Conservation (phyloP, 1,284 basidiomycete genomes). For the Puccinia triticina region DNA sequence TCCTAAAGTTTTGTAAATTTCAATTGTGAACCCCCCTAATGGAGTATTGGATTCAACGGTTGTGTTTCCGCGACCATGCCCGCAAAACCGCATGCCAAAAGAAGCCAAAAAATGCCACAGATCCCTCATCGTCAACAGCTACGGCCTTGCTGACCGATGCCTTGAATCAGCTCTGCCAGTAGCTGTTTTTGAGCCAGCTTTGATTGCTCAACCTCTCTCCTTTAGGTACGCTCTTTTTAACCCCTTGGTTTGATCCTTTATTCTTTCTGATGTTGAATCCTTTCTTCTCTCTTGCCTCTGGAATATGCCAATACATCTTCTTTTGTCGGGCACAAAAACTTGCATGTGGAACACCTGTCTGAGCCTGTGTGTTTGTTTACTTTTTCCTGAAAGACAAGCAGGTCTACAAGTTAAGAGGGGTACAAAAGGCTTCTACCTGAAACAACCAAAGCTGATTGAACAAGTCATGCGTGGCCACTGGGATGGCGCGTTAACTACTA, state of each 20-base stretch:
- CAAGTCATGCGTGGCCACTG: no score
- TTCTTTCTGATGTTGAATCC: no score
- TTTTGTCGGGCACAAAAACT: neutral
- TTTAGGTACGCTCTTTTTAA: neutral
- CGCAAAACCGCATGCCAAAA: slow-evolving; percentile 73
- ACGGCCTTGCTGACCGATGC: slow-evolving; percentile 53
- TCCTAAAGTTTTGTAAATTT: no score
- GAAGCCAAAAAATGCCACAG: slow-evolving; percentile 30
- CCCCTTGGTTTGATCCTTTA: neutral
- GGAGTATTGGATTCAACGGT: slow-evolving; percentile 84
- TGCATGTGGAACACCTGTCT: neutral
- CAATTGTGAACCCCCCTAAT: no score
- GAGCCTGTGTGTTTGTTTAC: slow-evolving; percentile 15
- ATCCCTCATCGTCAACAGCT: neutral
- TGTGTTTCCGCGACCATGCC: slow-evolving; percentile 87
- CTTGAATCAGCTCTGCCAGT: slow-evolving; percentile 57
- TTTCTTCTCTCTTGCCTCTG: neutral
- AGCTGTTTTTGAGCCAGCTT: slow-evolving; percentile 18
- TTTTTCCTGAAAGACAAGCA: neutral
- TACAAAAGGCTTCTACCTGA: no score
- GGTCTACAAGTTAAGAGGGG: no score
- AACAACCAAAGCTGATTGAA: no score
- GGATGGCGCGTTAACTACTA: no score
- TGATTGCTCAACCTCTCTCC: neutral
- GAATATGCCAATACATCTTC: neutral